These are phyloP conservation scores for Fomes fomentarius DNA, from an alignment of 1,284 basidiomycete genomes.

Conservation along the genomic window DNA sequence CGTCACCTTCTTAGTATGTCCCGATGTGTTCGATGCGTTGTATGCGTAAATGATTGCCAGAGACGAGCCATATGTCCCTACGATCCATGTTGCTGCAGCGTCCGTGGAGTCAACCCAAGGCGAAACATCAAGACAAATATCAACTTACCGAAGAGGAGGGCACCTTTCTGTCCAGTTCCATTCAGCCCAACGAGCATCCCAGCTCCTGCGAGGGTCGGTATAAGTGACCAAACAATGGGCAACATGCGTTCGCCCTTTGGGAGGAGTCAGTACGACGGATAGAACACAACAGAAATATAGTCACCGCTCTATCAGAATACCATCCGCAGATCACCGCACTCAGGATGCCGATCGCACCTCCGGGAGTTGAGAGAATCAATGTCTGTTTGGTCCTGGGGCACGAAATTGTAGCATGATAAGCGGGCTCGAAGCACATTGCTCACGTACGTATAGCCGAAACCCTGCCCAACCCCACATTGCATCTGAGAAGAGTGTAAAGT, in stretches of 20 bases:
- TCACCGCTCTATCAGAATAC: slow-evolving; percentile 66
- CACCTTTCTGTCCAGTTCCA: slow-evolving; percentile 51
- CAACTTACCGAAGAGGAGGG: slow-evolving; percentile 57
- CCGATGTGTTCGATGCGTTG: slow-evolving; percentile 67
- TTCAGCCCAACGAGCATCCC: slow-evolving; percentile 61
- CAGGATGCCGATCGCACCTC: slow-evolving; percentile 51
- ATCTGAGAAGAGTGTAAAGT: no score
- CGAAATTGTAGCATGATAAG: not conserved
- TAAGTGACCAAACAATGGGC: slow-evolving; percentile 61
- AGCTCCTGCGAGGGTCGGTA: slow-evolving; percentile 65
- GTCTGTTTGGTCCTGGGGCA: slow-evolving; percentile 58
- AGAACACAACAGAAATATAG: not conserved
- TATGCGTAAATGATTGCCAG: slow-evolving; percentile 67
- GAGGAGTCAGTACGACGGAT: not conserved
- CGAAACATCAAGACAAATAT: no score
- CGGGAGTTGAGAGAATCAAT: slow-evolving; percentile 63
- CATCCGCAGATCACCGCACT: slow-evolving; percentile 60
- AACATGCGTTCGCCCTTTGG: slow-evolving; percentile 61
- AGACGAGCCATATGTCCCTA: slow-evolving; percentile 61
- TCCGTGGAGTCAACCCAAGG: no score
- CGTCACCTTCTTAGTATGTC: slow-evolving; percentile 68
- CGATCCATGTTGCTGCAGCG: slow-evolving; percentile 53
- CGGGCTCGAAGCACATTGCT: not conserved
- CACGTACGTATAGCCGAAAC: slow-evolving; percentile 66
- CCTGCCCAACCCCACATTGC: no score